Base-by-base conservation (phyloP, 495 filamentous ascomycete species). In the Hypoxylon fuscum region DNA sequence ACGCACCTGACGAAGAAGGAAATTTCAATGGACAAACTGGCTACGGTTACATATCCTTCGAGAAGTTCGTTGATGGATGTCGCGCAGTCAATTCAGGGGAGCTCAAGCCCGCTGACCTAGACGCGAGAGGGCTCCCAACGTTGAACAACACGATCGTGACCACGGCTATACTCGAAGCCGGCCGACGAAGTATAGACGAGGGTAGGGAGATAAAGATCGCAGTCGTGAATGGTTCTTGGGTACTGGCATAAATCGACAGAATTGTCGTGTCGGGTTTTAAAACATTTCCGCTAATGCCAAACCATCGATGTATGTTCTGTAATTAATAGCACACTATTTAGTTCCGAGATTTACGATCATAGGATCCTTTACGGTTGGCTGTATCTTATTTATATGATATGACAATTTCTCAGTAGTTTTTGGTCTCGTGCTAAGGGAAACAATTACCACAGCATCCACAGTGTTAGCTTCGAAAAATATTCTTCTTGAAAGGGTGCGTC, bases 61-160 rank as follows among this genome's bases (percentile, higher is more conserved):
- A 97, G 80, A 97, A 97, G 74, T 97, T 97, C 72, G 88, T 97
- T 11, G 91, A 96, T 71, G 92, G 89, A 2, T 91, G 92, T 64
- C 87, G 85, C 8, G 84, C 86, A 0, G 78, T 97, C 45, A 94
- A 95, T 59, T 85, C 89, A 56, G 86, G 88, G 9, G 78, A 80
- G 12, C 81, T 87, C 50, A 90, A 86, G 42, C 81, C 93, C 3
- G 85, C 86, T 22, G 85, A 91, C 56, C 78, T 96, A 40, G 93
- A 97, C 67, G 79, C 79, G 37, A 85, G 92, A 55, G 90, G 90
- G 0, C 73, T 97, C 56, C 93, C 93, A 4, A 97, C 93, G 17
- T 66, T 97, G 67, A 83, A 82, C 70, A 97, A 96, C 62, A 97
- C 93, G 0, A 86, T 97, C 70, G 91, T 89, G 15, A 97, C 93